phyloP scores from a whole-genome alignment of 176 grass and related monocot genomes.

The Pharus latifolius region DNA sequence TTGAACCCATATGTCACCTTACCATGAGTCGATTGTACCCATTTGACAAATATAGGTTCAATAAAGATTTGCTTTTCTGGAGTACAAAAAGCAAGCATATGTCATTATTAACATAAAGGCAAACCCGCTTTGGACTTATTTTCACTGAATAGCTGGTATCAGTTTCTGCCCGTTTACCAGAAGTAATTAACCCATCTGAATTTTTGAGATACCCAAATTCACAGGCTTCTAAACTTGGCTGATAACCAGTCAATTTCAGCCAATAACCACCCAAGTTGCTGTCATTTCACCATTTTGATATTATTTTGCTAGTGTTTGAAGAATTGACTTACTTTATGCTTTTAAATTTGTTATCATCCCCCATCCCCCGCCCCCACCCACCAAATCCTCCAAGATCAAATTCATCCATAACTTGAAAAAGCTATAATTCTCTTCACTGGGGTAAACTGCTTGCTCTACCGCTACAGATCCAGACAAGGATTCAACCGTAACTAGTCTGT shows the following conservation, averaged over 20 bases:
- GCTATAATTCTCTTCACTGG: neutral
- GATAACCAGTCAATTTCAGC: too few species aligned
- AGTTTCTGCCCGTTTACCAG: neutral
- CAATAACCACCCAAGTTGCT: too few species aligned
- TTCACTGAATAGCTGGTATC: neutral
- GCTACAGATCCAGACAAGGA: neutral
- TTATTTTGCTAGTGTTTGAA: neutral
- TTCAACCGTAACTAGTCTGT: neutral
- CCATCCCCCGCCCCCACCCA: too few species aligned
- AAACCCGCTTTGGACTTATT: neutral
- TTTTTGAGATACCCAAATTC: constrained; percentile 1
- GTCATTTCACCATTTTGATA: neutral
- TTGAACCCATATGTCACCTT: too few species aligned
- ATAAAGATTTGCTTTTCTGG: too few species aligned
- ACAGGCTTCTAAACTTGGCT: too few species aligned
- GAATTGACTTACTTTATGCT: neutral
- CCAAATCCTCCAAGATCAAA: neutral
- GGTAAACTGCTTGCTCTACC: constrained; percentile 1
- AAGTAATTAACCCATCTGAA: neutral
- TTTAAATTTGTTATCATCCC: neutral
- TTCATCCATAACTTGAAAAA: neutral
- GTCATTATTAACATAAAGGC: too few species aligned
- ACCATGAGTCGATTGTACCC: too few species aligned
- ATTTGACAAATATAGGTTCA: too few species aligned
- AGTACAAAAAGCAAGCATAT: too few species aligned